A percentile compares a stretch with the other conserved stretches of the same genome.
These are phyloP conservation scores for Colletotrichum sublineola DNA, from an alignment of 2,329 filamentous ascomycete genomes.

Conservation along the genomic window DNA sequence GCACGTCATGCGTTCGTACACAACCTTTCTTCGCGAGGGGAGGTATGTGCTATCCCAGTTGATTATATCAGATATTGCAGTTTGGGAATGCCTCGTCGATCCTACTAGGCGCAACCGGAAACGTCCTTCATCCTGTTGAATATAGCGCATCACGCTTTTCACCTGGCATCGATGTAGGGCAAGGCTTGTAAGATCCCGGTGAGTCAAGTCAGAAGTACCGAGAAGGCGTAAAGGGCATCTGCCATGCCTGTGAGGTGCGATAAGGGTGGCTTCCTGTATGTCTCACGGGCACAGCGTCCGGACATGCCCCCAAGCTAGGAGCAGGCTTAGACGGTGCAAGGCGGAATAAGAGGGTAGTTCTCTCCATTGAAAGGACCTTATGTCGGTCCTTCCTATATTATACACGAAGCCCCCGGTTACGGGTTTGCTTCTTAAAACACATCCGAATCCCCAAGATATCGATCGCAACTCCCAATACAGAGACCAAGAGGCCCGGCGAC, in stretches of 20 bases:
- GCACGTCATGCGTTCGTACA: background rate
- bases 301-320: background rate
- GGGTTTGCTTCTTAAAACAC: conserved; percentile 18
- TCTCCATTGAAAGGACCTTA: conserved; percentile 5
- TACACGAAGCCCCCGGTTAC: conserved; percentile 18
- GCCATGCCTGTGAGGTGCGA: background rate
- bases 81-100: background rate
- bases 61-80: background rate
- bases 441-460: background rate
- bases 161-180: background rate
- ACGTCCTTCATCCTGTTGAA: background rate
- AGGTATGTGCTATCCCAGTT: background rate
- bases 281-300: background rate
- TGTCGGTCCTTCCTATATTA: conserved; percentile 2
- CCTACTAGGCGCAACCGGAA: background rate
- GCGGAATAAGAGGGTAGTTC: conserved; percentile 7
- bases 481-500: background rate
- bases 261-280: too few species aligned
- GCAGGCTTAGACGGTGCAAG: background rate
- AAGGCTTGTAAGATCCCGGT: background rate
- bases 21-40: background rate
- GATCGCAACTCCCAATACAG: background rate
- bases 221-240: background rate
- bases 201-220: background rate
- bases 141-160: background rate